A percentile compares a stretch with the other conserved stretches of the same genome.
phyloP scores from a whole-genome alignment of 768 basidiomycete species.

The Termitomyces sp. region DNA sequence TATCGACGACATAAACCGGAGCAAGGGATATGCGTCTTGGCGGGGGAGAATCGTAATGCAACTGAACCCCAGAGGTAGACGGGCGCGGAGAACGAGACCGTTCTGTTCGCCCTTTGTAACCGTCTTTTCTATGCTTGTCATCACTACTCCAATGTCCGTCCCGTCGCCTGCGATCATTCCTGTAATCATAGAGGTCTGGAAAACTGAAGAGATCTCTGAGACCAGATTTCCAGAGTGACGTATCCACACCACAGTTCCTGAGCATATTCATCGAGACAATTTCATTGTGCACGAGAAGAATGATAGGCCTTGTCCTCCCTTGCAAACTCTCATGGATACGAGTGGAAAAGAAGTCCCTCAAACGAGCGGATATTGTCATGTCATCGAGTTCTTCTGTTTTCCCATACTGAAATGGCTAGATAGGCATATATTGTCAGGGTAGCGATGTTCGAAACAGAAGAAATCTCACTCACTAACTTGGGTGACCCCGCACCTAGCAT shows the following conservation, averaged over 20 bases:
- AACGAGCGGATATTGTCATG: constrained; percentile 10
- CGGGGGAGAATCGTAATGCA: background rate
- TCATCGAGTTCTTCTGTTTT: constrained; percentile 14
- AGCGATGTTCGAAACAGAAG: background rate
- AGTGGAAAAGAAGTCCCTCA: constrained; percentile 19
- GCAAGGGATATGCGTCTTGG: constrained; percentile 13
- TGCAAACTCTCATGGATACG: background rate
- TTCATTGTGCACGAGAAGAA: constrained; percentile 43
- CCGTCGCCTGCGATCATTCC: background rate
- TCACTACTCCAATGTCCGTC: background rate
- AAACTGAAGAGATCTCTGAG: constrained; percentile 26
- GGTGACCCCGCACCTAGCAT: constrained; percentile 8
- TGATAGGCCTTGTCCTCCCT: constrained; percentile 20
- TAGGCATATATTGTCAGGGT: background rate
- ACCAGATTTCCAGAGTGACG: constrained; percentile 33
- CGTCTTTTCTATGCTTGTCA: constrained; percentile 1
- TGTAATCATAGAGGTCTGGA: constrained; percentile 2
- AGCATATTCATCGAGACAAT: constrained; percentile 33
- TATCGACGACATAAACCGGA: constrained; percentile 35
- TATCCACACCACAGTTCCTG: constrained; percentile 33
- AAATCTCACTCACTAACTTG: constrained; percentile 4
- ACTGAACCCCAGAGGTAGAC: background rate
- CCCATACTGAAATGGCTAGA: constrained; percentile 25
- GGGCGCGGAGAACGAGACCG: constrained; percentile 19
- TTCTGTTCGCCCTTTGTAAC: constrained; percentile 4